Evolutionary conservation across 169 alveolate genomes (phyloP).

Genomic region (Babesia bovis): DNA sequence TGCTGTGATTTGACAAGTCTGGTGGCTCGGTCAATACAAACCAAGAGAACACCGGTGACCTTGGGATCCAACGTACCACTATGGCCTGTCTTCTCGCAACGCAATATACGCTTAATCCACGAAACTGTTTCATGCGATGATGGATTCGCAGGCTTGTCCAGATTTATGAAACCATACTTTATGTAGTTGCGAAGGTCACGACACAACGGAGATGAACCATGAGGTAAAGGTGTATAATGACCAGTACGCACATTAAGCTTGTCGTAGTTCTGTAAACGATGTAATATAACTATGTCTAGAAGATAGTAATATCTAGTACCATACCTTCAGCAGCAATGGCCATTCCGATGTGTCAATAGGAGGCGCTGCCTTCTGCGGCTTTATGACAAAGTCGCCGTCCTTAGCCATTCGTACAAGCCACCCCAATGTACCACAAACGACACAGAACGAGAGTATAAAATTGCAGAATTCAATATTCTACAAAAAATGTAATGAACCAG

Average conservation of each 20-base stretch:
- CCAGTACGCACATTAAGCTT: constrained; percentile 94
- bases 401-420: too few species aligned
- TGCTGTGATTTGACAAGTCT: constrained; percentile 98
- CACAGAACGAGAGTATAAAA: too few species aligned
- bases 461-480: too few species aligned
- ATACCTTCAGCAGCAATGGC: constrained; percentile 92
- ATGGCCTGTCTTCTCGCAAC: constrained; percentile 99
- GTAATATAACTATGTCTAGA: not conserved
- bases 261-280: constrained; percentile 88
- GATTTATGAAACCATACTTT: constrained; percentile 96
- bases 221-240: constrained; percentile 99
- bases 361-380: constrained; percentile 71
- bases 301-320: not conserved
- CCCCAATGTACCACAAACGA: too few species aligned
- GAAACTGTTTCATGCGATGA: constrained; percentile 99
- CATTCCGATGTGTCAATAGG: constrained; percentile 93
- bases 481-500: too few species aligned
- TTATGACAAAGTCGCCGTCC: constrained; percentile 37
- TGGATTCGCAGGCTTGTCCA: constrained; percentile 99
- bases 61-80: constrained; percentile 99
- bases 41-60: constrained; percentile 99
- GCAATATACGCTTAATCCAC: constrained; percentile 97
- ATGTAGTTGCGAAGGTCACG: constrained; percentile 93
- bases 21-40: constrained; percentile 98
- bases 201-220: constrained; percentile 97